A percentile compares a stretch with the other conserved stretches of the same genome.
Evolutionary conservation across 2,329 filamentous ascomycete genomes (phyloP).

Genomic region (Fusarium sp.): DNA sequence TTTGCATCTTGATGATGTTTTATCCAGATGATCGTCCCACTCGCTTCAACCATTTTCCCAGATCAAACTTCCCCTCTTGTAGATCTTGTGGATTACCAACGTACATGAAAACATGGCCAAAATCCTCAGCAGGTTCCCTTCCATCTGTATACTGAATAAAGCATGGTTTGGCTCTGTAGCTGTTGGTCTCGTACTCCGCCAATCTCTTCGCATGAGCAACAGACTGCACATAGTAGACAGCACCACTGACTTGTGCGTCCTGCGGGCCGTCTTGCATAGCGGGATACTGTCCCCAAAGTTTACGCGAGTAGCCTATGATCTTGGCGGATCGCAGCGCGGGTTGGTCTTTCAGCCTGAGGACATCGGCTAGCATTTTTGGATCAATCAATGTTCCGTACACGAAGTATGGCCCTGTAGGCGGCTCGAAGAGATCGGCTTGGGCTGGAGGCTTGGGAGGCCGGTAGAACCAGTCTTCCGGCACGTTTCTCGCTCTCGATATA

Average conservation of each 20-base stretch:
- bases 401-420: neutral
- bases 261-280: neutral
- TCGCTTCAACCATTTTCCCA: neutral
- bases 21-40: neutral
- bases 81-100: neutral
- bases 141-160: neutral
- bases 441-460: fast-evolving
- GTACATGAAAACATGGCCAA: neutral
- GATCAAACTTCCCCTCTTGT: neutral
- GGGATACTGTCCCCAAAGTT: conserved; percentile 11
- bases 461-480: neutral
- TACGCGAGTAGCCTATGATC: neutral
- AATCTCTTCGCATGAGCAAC: neutral
- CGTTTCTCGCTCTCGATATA: fast-evolving
- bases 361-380: neutral
- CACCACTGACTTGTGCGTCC: neutral
- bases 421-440: neutral
- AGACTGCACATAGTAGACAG: neutral
- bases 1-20: neutral
- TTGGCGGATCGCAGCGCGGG: neutral
- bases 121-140: neutral
- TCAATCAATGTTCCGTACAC: conserved; percentile 11
- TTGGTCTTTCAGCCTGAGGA: neutral
- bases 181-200: conserved; percentile 2
- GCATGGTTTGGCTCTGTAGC: neutral